Base-by-base conservation (phyloP, 164 flowering plant species). In the Magnolia kwangsiensis region DNA sequence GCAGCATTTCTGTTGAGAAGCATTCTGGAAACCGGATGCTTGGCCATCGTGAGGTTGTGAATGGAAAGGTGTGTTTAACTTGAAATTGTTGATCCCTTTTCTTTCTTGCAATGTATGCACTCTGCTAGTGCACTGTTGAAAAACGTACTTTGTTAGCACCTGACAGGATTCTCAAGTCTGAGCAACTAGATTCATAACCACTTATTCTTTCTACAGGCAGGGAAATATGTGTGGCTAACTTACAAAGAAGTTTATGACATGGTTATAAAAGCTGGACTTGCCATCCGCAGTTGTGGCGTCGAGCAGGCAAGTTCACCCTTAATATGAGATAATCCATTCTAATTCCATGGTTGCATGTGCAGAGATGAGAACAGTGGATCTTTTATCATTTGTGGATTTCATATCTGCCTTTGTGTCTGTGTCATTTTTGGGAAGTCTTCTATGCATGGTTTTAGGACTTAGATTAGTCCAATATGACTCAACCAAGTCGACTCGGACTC, bases 11-110 rank as follows among this genome's bases (percentile, higher is more conserved):
- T 14, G 97, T 87, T 50, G 94, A 94, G 80, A 91, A 88, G 75
- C 83, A 81, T 82, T 95, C 99, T 4, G 80, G 78, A 67, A 94
- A 89, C 77, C 88, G 67, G 21, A 96, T 96, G 99, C 97, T 96
- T 73, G 99, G 99, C 66, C 87, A 72, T 24, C 88, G 97, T 2
- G 88, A 90, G 81, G 85, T 84, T 76, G 83, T 82, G 50, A 69
- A 90, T 67, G 96, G 94, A 63, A 87, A 90, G 91, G 99, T 96
- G 78, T 50, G 18, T 51, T 68, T 59, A 29, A 19, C 63, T 31
- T 19, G 8, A 11, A 21, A 3, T 3, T 14, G 6, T 51, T 67
- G 19, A n/a, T 67, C 3, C 11, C 14, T 24, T n/a, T 7, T 23
- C 23, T 70, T 58, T 29, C 63, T 18, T 27, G 19, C 73, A 8